Conservation (phyloP, 768 basidiomycete genomes). For the Suillus hirtellus region DNA sequence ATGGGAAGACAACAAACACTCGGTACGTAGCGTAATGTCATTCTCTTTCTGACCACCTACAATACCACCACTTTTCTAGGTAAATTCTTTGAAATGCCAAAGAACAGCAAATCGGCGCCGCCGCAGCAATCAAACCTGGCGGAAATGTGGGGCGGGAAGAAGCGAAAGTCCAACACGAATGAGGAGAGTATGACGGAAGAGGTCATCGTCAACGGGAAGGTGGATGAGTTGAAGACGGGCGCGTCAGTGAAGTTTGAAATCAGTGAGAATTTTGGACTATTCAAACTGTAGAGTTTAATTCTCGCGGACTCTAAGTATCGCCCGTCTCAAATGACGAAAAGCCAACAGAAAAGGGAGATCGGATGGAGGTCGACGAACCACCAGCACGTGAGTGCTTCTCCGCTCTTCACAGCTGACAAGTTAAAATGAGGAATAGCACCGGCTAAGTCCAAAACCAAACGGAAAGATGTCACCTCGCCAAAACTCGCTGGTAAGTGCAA, state of each 20-base stretch:
- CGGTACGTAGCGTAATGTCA: constrained; percentile 37
- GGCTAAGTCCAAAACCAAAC: constrained; percentile 39
- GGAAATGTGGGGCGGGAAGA: constrained; percentile 70
- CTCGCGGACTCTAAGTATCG: background rate
- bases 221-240: background rate
- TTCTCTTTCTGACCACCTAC: background rate
- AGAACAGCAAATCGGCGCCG: constrained; percentile 59
- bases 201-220: constrained; percentile 11
- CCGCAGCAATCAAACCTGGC: constrained; percentile 78
- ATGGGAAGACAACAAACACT: constrained; percentile 80
- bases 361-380: background rate
- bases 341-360: background rate
- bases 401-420: background rate
- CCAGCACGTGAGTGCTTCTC: background rate
- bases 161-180: constrained; percentile 34
- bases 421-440: constrained; percentile 21
- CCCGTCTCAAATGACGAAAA: constrained; percentile 2
- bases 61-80: constrained; percentile 39
- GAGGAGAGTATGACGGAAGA: constrained; percentile 27
- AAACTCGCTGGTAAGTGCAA: constrained; percentile 22
- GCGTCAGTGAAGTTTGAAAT: background rate
- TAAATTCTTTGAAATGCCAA: constrained; percentile 77
- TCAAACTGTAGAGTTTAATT: background rate
- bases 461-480: constrained; percentile 32
- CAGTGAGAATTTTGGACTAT: background rate